Percentiles rank a stretch among this genome's conserved stretches.
These are phyloP conservation scores for Physcomitrellopsis africana DNA, from an alignment of 225 moss, liverwort and hornwort species.

Conservation along the genomic window DNA sequence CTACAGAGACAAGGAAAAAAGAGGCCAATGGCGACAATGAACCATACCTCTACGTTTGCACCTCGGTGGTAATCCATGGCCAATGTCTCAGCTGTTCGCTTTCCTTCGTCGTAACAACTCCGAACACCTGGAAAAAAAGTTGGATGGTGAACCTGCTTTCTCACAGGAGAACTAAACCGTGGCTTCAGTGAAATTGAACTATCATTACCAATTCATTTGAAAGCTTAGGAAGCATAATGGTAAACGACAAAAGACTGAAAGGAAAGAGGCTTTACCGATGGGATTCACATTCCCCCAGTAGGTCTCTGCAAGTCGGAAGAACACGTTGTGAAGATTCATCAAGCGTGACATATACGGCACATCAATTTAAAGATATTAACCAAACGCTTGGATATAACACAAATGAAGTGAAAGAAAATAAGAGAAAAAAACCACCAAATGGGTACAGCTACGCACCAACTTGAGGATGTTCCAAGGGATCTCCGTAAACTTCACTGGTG, in stretches of 20 bases:
- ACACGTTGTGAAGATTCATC: constrained; percentile 5
- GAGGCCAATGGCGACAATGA: neutral
- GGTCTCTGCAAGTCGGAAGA: constrained; percentile 23
- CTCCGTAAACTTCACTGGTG: constrained; percentile 47
- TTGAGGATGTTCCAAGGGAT: constrained; percentile 49
- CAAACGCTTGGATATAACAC: neutral
- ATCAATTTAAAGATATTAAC: constrained; percentile 9
- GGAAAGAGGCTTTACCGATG: constrained; percentile 29
- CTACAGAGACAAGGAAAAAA: neutral
- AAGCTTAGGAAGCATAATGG: neutral
- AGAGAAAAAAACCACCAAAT: neutral
- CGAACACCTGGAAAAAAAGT: constrained; percentile 32
- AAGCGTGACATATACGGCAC: constrained; percentile 13
- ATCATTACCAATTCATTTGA: neutral
- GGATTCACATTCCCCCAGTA: constrained; percentile 53
- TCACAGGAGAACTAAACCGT: neutral
- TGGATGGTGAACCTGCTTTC: neutral
- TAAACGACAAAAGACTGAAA: neutral
- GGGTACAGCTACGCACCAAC: constrained; percentile 18
- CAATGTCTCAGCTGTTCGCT: constrained; percentile 47
- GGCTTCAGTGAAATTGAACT: neutral
- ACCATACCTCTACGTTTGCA: constrained; percentile 33
- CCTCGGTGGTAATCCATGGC: constrained; percentile 44
- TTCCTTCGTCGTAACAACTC: constrained; percentile 48
- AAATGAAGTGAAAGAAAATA: neutral